Evolutionary conservation across 495 filamentous ascomycete genomes (phyloP).

Genomic region (Penicillium waksmanii): DNA sequence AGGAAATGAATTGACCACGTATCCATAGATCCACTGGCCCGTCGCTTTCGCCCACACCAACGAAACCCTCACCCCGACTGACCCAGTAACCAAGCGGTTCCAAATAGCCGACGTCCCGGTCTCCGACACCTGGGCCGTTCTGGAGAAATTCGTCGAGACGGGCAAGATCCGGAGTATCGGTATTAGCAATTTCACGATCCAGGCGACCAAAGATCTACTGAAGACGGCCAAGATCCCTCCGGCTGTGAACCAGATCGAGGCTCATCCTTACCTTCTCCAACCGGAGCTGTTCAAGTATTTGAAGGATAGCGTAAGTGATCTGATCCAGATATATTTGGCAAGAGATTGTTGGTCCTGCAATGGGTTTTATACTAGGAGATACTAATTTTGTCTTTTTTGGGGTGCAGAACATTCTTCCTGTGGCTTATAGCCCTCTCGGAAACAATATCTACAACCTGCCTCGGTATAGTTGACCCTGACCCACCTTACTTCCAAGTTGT

Average conservation of each 20-base stretch:
- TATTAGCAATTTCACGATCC: constrained; percentile 74
- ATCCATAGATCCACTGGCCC: constrained; percentile 42
- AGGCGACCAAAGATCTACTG: constrained; percentile 67
- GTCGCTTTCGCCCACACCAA: constrained; percentile 69
- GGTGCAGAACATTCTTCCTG: constrained; percentile 47
- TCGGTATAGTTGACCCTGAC: constrained; percentile 26
- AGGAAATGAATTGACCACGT: background rate
- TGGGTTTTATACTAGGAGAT: background rate
- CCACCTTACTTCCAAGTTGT: background rate
- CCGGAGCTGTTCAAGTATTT: constrained; percentile 51
- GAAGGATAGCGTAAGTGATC: constrained; percentile 31
- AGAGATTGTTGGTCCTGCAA: too few species aligned
- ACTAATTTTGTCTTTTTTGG: background rate
- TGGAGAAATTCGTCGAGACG: constrained; percentile 68
- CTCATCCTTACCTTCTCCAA: constrained; percentile 82
- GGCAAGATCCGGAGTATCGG: constrained; percentile 78
- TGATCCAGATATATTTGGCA: too few species aligned
- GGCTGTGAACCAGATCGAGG: constrained; percentile 84
- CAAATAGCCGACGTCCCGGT: constrained; percentile 38
- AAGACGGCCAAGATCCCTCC: constrained; percentile 65
- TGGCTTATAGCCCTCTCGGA: constrained; percentile 59
- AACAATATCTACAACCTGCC: constrained; percentile 54
- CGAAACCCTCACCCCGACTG: constrained; percentile 38
- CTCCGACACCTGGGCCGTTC: constrained; percentile 64
- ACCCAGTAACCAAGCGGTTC: constrained; percentile 41